A percentile compares a stretch with the other conserved stretches of the same genome.
phyloP scores from a whole-genome alignment of 768 basidiomycete species.

The Suillus paluster region DNA sequence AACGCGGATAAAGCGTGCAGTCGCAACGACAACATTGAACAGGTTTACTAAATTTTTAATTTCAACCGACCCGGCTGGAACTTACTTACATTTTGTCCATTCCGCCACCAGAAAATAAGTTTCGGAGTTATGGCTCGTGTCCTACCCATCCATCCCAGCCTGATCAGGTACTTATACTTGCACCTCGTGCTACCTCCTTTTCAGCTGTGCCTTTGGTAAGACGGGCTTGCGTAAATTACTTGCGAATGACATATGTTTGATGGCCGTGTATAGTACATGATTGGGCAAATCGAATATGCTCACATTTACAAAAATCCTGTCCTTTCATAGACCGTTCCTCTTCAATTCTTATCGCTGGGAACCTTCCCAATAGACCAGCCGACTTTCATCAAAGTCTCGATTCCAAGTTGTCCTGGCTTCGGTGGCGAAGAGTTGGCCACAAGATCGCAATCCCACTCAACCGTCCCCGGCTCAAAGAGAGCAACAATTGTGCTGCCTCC shows the following conservation, averaged over 20 bases:
- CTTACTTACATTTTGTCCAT: not conserved
- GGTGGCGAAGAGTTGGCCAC: conserved; percentile 47
- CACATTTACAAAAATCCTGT: not conserved
- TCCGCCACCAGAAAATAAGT: too few relatives aligned
- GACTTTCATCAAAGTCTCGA: conserved; percentile 72
- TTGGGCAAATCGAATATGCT: not conserved
- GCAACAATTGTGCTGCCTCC: conserved; percentile 76
- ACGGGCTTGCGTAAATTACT: not conserved
- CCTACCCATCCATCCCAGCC: too few relatives aligned
- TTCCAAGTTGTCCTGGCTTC: conserved; percentile 28
- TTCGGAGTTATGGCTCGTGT: too few relatives aligned
- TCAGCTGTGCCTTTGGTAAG: not conserved
- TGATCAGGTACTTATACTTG: too few relatives aligned
- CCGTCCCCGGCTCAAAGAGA: conserved; percentile 58
- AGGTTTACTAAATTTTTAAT: too few relatives aligned
- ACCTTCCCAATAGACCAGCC: conserved; percentile 32
- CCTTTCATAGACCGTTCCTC: not conserved
- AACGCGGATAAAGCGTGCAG: conserved; percentile 27
- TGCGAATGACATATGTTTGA: not conserved
- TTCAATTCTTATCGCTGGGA: not conserved
- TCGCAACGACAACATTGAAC: too few relatives aligned
- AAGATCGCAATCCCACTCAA: conserved; percentile 68
- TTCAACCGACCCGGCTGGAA: not conserved
- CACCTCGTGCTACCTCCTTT: too few relatives aligned
- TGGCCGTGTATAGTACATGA: not conserved